phyloP scores from a whole-genome alignment of 306 rosid genomes.

The Gastrolobium bilobum region DNA sequence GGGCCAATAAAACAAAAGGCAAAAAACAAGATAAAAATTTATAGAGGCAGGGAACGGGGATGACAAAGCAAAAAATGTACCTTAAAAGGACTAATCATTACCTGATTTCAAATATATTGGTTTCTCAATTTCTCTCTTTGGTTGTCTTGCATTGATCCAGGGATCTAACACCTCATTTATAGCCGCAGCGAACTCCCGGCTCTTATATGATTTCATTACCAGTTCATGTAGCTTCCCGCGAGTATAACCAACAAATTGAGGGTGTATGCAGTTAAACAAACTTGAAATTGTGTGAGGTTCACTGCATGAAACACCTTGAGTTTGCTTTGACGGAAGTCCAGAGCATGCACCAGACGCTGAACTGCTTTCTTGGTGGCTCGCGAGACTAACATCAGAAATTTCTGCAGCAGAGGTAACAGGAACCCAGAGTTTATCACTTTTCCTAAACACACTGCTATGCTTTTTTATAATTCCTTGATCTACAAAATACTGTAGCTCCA shows the following conservation, averaged over 20 bases:
- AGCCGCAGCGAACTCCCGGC: conserved; percentile 96
- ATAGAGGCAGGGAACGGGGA: neutral
- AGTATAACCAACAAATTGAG: conserved; percentile 92
- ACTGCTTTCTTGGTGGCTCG: conserved; percentile 56
- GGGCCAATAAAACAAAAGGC: neutral
- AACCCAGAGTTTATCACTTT: conserved; percentile 92
- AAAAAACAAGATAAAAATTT: neutral
- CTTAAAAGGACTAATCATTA: conserved; percentile 44
- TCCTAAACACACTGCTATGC: conserved; percentile 84
- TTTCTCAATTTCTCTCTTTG: conserved; percentile 93
- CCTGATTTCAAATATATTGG: conserved; percentile 89
- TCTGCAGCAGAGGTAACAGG: conserved; percentile 78
- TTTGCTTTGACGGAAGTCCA: conserved; percentile 50
- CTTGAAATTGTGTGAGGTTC: conserved; percentile 46
- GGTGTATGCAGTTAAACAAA: conserved; percentile 68
- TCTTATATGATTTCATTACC: conserved; percentile 93
- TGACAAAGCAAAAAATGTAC: conserved; percentile 1
- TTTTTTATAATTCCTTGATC: conserved; percentile 79
- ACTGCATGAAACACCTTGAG: conserved; percentile 46
- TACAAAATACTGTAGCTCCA: conserved; percentile 83
- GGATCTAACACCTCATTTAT: conserved; percentile 97
- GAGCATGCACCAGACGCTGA: conserved; percentile 56
- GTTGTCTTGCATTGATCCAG: conserved; percentile 95
- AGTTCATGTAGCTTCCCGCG: conserved; percentile 92
- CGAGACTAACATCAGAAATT: conserved; percentile 58